Evolutionary conservation across 225 moss, liverwort and hornwort genomes (phyloP).

Genomic region (Bryoerythrophyllum caledonicum): DNA sequence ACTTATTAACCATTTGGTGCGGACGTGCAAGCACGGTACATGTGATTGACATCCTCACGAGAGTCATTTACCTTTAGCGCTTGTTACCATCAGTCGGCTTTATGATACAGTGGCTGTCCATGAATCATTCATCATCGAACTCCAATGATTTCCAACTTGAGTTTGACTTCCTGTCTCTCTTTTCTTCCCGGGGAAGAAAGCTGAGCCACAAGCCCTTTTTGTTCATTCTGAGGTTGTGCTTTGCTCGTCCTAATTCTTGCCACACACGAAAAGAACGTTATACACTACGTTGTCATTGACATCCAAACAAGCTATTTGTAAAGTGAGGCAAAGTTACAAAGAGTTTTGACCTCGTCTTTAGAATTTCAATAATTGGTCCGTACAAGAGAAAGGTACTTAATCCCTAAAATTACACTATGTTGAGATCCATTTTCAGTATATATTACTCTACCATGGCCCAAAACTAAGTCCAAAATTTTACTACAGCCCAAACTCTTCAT

Average conservation of each 20-base stretch:
- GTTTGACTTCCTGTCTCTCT: constrained; percentile 14
- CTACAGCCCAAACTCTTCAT: no score
- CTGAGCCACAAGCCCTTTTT: background rate
- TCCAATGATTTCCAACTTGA: constrained; percentile 16
- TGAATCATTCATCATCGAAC: constrained; percentile 24
- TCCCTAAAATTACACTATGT: no score
- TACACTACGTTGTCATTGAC: background rate
- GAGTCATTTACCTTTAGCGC: background rate
- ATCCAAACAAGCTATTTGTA: no score
- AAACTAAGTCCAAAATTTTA: no score
- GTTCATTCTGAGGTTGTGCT: background rate
- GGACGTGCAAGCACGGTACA: background rate
- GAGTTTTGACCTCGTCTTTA: no score
- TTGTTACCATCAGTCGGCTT: constrained; percentile 12
- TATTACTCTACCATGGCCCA: no score
- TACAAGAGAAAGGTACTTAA: no score
- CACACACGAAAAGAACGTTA: background rate
- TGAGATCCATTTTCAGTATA: no score
- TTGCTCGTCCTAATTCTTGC: background rate
- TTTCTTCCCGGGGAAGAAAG: background rate
- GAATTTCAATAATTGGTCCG: no score
- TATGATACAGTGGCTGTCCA: background rate
- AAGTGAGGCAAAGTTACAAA: no score
- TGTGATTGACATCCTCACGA: background rate
- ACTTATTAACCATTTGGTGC: background rate